Percentiles rank a stretch among this genome's conserved stretches.
phyloP scores from a whole-genome alignment of 192 early-diverging fungal genomes.

The Linnemannia hyalina region DNA sequence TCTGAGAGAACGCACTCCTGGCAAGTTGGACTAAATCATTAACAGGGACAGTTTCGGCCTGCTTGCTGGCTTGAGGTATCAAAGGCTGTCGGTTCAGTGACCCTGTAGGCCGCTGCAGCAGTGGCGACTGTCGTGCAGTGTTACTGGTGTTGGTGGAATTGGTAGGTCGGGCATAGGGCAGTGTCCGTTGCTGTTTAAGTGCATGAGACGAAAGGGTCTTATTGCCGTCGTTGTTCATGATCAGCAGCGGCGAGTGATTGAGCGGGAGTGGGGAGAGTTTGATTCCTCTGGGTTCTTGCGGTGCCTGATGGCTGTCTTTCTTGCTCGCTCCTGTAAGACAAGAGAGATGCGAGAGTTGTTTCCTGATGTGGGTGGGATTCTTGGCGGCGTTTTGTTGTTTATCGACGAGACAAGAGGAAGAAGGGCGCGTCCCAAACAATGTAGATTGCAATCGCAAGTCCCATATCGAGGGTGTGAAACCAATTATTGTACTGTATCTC shows the following conservation, averaged over 20 bases:
- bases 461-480: not conserved
- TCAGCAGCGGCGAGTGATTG: not conserved
- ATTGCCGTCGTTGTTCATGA: slow-evolving; percentile 2
- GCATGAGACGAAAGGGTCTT: not conserved
- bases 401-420: not conserved
- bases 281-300: not conserved
- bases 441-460: not conserved
- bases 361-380: not conserved
- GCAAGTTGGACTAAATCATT: slow-evolving; percentile 47
- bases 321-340: not conserved
- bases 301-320: not conserved
- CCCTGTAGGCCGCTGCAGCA: not conserved
- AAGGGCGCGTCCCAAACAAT: not conserved
- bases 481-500: not conserved
- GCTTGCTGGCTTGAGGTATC: not conserved
- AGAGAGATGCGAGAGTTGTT: not conserved
- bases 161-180: slow-evolving; percentile 29
- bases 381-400: not conserved
- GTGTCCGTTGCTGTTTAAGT: slow-evolving; percentile 11
- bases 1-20: slow-evolving; percentile 31
- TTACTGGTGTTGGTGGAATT: not conserved
- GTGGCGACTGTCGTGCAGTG: slow-evolving; percentile 15
- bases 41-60: slow-evolving; percentile 26
- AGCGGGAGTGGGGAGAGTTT: not conserved
- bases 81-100: not conserved